A percentile compares a stretch with the other conserved stretches of the same genome.
Evolutionary conservation across 495 filamentous ascomycete genomes (phyloP).

Genomic region (Lasiosphaeria hispida): DNA sequence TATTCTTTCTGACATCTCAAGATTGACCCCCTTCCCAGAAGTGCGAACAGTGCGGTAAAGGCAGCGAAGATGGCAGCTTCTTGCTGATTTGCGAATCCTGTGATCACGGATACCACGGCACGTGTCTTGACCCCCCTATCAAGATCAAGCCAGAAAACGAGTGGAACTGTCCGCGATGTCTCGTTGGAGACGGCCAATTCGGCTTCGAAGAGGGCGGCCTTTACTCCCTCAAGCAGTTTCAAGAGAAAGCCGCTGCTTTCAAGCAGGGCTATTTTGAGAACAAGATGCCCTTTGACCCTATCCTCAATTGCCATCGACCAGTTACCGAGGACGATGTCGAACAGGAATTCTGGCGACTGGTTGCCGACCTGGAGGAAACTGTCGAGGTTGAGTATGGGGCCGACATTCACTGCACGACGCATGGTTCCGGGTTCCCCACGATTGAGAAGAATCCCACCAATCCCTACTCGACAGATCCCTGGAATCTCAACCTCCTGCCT

Average conservation of each 20-base stretch:
- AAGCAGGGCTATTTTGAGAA: slow-evolving; percentile 89
- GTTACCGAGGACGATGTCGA: slow-evolving; percentile 97
- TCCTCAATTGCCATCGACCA: slow-evolving; percentile 71
- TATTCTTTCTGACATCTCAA: neutral
- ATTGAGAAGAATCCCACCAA: slow-evolving; percentile 87
- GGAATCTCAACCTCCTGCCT: slow-evolving; percentile 95
- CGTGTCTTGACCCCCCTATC: slow-evolving; percentile 86
- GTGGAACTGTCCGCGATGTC: slow-evolving; percentile 94
- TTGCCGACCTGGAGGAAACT: slow-evolving; percentile 88
- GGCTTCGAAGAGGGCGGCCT: slow-evolving; percentile 96
- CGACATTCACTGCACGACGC: slow-evolving; percentile 97
- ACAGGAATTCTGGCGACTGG: slow-evolving; percentile 92
- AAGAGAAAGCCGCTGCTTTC: slow-evolving; percentile 92
- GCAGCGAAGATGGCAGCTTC: slow-evolving; percentile 58
- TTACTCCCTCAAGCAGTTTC: slow-evolving; percentile 94
- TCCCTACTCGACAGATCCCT: slow-evolving; percentile 81
- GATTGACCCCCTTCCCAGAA: slow-evolving; percentile 51
- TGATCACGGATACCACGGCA: slow-evolving; percentile 82
- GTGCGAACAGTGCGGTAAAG: slow-evolving; percentile 83
- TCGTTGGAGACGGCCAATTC: slow-evolving; percentile 95
- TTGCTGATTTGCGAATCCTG: slow-evolving; percentile 91
- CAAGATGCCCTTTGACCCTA: slow-evolving; percentile 86
- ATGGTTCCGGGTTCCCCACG: slow-evolving; percentile 96
- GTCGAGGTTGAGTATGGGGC: slow-evolving; percentile 98
- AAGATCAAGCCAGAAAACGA: slow-evolving; percentile 76